phyloP scores from a whole-genome alignment of 2,329 filamentous ascomycete species.

The Botrytis sinoallii region DNA sequence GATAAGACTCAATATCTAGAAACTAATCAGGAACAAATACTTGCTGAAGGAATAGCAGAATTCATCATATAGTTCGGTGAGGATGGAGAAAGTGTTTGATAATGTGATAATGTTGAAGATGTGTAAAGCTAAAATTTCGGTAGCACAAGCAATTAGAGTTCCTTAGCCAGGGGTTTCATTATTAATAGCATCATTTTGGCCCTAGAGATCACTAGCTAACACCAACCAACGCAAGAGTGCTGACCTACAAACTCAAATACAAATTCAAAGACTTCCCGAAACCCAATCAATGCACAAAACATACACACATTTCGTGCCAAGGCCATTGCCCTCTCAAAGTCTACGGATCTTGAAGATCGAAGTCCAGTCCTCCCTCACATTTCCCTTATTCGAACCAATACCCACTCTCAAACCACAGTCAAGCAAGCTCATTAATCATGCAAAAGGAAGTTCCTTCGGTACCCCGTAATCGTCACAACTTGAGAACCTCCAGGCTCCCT shows the following conservation, averaged over 20 bases:
- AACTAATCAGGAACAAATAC: not conserved
- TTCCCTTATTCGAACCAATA: not conserved
- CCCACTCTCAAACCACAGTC: not conserved
- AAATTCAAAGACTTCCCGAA: not conserved
- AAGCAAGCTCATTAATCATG: conserved; percentile 23
- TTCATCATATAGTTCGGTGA: not conserved
- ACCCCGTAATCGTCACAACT: conserved; percentile 38
- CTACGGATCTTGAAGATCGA: not conserved
- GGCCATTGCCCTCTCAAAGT: not conserved
- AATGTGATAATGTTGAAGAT: not conserved
- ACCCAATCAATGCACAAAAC: not conserved
- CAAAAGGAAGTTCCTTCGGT: conserved; percentile 41
- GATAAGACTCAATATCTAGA: not conserved
- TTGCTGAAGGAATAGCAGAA: not conserved
- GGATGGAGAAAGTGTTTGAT: not conserved
- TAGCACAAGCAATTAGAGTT: not conserved
- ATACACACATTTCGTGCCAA: not conserved
- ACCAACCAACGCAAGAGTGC: not conserved
- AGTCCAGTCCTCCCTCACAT: not conserved
- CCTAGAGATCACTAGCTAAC: not conserved
- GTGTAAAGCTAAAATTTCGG: not conserved
- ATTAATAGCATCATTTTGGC: not conserved
- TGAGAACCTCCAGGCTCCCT: conserved; percentile 40
- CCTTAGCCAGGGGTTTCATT: not conserved
- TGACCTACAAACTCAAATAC: not conserved